phyloP scores from a whole-genome alignment of 495 filamentous ascomycete species.

The Articulospora tetracladia region DNA sequence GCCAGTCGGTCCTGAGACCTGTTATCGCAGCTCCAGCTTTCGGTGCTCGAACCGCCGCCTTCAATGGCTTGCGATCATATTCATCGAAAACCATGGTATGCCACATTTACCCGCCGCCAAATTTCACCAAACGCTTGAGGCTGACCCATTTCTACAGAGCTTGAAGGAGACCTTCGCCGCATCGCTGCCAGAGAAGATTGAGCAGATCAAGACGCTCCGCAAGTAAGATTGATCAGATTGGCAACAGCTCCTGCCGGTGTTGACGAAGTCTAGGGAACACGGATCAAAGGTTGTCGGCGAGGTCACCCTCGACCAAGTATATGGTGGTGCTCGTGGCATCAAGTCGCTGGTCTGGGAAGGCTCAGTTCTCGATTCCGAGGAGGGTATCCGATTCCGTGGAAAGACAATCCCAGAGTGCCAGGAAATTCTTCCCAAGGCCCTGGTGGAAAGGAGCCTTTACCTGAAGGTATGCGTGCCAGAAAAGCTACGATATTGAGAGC shows the following conservation, averaged over 20 bases:
- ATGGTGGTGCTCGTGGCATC: slow-evolving; percentile 98
- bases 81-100: slow-evolving; percentile 77
- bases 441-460: slow-evolving; percentile 92
- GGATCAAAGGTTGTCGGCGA: slow-evolving; percentile 94
- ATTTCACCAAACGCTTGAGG: not conserved
- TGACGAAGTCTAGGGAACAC: slow-evolving; percentile 61
- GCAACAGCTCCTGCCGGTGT: not conserved
- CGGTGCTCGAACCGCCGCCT: slow-evolving; percentile 61
- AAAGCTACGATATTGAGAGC: not conserved
- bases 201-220: slow-evolving; percentile 96
- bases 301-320: slow-evolving; percentile 98
- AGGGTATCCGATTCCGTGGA: slow-evolving; percentile 98
- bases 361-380: slow-evolving; percentile 95
- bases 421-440: slow-evolving; percentile 94
- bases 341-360: slow-evolving; percentile 99
- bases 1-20: slow-evolving; percentile 70
- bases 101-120: not conserved
- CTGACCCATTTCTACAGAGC: slow-evolving; percentile 53
- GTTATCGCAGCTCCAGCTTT: slow-evolving; percentile 54
- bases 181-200: slow-evolving; percentile 89
- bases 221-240: slow-evolving; percentile 53
- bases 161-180: slow-evolving; percentile 98
- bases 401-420: slow-evolving; percentile 99
- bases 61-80: slow-evolving; percentile 83
- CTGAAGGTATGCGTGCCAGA: slow-evolving; percentile 61